phyloP scores from a whole-genome alignment of 306 rosid species.

The Biancaea sappan region DNA sequence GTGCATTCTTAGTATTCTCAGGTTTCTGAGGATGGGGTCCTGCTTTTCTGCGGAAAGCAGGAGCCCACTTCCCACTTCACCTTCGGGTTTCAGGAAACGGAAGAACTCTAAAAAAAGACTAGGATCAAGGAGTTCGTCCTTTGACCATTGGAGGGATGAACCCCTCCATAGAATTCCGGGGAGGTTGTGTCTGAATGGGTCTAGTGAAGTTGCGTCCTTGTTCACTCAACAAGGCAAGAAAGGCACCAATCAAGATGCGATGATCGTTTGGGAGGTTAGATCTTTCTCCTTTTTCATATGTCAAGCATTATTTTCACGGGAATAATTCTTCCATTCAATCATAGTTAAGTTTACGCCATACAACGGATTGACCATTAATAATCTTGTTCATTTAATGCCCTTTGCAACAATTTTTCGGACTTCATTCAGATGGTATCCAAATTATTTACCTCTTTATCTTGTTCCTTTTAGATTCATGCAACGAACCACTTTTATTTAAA shows the following conservation, averaged over 20 bases:
- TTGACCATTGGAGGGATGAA: slow-evolving; percentile 72
- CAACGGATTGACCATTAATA: not conserved
- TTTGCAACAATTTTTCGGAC: slow-evolving; percentile 9
- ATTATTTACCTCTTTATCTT: not conserved
- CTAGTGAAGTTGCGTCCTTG: slow-evolving; percentile 69
- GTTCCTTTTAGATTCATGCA: not conserved
- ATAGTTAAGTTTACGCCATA: not conserved
- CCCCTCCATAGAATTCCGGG: slow-evolving; percentile 75
- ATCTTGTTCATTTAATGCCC: not conserved
- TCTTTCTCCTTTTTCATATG: slow-evolving; percentile 4
- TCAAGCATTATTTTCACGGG: not conserved
- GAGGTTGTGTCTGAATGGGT: slow-evolving; percentile 79
- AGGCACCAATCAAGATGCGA: slow-evolving; percentile 98
- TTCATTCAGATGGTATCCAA: slow-evolving; percentile 32
- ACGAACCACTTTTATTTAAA: not conserved
- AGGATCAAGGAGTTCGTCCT: slow-evolving; percentile 66
- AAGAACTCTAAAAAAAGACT: slow-evolving; percentile 47
- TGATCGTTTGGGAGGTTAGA: slow-evolving; percentile 99
- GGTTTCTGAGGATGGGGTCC: slow-evolving; percentile 99
- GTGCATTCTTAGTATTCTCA: slow-evolving; percentile 79
- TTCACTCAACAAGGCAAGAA: slow-evolving; percentile 96
- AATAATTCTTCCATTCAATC: not conserved
- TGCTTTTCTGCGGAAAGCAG: slow-evolving; percentile 97
- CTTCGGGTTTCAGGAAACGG: slow-evolving; percentile 50
- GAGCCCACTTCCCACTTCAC: slow-evolving; percentile 76